These are phyloP conservation scores for Coniella vitis DNA, from an alignment of 2,329 filamentous ascomycete species.

Conservation along the genomic window DNA sequence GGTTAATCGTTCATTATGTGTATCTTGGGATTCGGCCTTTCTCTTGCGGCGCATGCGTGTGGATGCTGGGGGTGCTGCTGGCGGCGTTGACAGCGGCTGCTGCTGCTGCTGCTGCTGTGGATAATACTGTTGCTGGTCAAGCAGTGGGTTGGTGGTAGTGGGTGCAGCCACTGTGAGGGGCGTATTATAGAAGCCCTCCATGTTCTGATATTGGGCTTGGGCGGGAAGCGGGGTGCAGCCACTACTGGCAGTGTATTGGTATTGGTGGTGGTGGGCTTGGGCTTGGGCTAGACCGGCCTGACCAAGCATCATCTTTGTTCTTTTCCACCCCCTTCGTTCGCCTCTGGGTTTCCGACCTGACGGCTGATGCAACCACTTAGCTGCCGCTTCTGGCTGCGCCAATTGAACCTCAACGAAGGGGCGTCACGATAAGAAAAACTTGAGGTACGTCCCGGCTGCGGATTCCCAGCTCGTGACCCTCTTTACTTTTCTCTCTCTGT, in stretches of 20 bases:
- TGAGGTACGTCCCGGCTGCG: too few species aligned
- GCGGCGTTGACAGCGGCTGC: neutral
- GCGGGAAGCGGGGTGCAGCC: too few species aligned
- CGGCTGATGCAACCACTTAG: too few species aligned
- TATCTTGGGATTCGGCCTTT: conserved; percentile 49
- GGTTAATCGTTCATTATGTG: conserved; percentile 64
- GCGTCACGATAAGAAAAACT: too few species aligned
- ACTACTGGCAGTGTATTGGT: neutral
- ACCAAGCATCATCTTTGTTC: conserved; percentile 13
- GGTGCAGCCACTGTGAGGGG: conserved; percentile 11
- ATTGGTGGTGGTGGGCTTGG: conserved; percentile 10
- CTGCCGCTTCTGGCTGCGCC: too few species aligned
- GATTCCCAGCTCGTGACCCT: too few species aligned
- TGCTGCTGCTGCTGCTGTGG: conserved; percentile 8
- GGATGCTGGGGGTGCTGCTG: too few species aligned
- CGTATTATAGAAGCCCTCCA: conserved; percentile 4
- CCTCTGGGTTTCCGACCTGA: neutral
- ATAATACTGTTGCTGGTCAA: conserved; percentile 5
- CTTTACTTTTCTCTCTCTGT: too few species aligned
- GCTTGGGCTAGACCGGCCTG: neutral
- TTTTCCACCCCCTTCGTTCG: neutral
- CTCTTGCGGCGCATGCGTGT: conserved; percentile 40
- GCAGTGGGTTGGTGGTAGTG: conserved; percentile 3
- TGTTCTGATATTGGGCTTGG: neutral
- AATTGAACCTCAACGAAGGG: too few species aligned